Evolutionary conservation across 495 filamentous ascomycete species (phyloP), one percentile per base, ranked within the genome.

Genomic region (Neurospora discreta): DNA sequence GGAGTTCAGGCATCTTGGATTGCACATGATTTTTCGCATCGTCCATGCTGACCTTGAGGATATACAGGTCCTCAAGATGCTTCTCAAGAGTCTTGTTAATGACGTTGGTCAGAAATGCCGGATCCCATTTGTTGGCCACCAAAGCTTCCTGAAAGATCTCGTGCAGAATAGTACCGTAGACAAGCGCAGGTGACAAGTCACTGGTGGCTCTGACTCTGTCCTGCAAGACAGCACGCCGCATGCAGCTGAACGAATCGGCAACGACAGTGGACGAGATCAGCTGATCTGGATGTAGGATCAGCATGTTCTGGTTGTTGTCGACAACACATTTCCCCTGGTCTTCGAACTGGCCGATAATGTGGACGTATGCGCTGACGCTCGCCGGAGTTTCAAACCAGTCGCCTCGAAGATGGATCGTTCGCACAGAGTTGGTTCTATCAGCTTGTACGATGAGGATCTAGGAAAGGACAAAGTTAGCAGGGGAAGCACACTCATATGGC

Each of bases 241-340:
- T 89, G 77, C 95, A 99, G 46, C 88, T 89, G 77, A 97, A 94
- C 0, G 95, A 96, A 78, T 99, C 95, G 42, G 92, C 95, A 40
- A 99, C 91, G 10, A 95, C 91, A 9, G 94, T 97, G 3, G 95
- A 90, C 13, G 95, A 98, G 69, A 99, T 90, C 30, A 99, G 87
- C 81, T 97, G 94, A 80, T 99, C 95, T 3, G 95, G 95, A 78
- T 99, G 93, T 15, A 99, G 84, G 74, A 99, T 95, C 43, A 99
- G 82, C 83, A 97, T 91, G 75, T 97, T 92, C 70, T 90, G 83
- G 33, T 83, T 80, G 78, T 97, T 92, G 79, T 94, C 90, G 71
- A 90, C 81, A 69, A 97, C 84, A 73, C 93, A 86, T 78, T 89
- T 90, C 7, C 91, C 90, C 13, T 80, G 82, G 5, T 82, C 73